Percentiles rank a stretch among this genome's conserved stretches.
Conservation (phyloP, 495 filamentous ascomycete species). For the Hyaloscypha variabilis region DNA sequence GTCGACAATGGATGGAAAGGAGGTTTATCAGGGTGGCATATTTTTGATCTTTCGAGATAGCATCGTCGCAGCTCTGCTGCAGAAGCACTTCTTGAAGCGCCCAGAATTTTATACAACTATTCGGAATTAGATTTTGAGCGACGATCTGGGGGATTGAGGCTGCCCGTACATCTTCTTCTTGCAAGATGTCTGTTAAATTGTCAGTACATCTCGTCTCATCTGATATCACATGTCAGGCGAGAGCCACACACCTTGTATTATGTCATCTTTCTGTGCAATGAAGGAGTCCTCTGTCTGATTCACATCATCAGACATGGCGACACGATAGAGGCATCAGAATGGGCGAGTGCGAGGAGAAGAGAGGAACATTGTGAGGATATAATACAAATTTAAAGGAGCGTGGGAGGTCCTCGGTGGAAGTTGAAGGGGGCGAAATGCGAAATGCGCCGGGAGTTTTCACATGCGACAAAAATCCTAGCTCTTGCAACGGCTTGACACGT, state of each 20-base stretch:
- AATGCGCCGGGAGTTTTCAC: background rate
- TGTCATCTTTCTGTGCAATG: slow-evolving; percentile 27
- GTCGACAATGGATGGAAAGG: slow-evolving; percentile 41
- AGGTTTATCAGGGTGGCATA: slow-evolving; percentile 45
- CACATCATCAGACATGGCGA: slow-evolving; percentile 30
- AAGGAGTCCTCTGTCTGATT: slow-evolving; percentile 25
- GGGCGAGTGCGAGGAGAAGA: slow-evolving; percentile 32
- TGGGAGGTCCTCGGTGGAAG: slow-evolving; percentile 10
- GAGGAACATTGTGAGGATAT: slow-evolving; percentile 31
- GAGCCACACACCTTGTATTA: slow-evolving; percentile 26
- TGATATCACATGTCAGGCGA: slow-evolving; percentile 28
- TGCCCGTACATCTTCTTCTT: slow-evolving; percentile 38
- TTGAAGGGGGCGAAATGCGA: background rate
- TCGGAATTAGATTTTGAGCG: slow-evolving; percentile 10
- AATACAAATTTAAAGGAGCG: slow-evolving; percentile 25
- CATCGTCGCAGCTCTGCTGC: slow-evolving; percentile 41
- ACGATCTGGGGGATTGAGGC: background rate
- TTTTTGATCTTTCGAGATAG: slow-evolving; percentile 47
- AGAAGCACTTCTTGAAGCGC: slow-evolving; percentile 36
- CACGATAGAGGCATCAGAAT: slow-evolving; percentile 27
- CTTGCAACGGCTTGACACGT: background rate
- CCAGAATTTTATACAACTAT: slow-evolving; percentile 43
- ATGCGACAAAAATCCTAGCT: background rate
- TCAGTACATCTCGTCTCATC: background rate
- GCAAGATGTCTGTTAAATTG: slow-evolving; percentile 37